Conservation (phyloP, 768 basidiomycete genomes). For the Favolaschia claudopus region DNA sequence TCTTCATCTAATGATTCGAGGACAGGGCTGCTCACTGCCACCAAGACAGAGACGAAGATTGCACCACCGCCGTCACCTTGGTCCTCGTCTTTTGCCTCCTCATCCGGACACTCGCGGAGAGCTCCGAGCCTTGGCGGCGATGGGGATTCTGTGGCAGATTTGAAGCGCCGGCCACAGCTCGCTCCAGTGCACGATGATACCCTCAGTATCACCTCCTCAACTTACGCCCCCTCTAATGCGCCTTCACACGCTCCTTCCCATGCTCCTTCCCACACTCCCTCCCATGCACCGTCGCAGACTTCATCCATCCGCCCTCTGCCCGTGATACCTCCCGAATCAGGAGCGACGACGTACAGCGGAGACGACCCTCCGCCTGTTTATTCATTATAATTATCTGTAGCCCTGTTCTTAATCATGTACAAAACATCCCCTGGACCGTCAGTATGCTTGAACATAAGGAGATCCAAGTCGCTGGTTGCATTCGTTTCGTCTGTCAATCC, state of each 20-base stretch:
- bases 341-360: too few relatives aligned
- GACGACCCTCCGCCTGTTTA: constrained; percentile 20
- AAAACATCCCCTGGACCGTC: constrained; percentile 2
- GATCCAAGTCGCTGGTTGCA: background rate
- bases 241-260: too few relatives aligned
- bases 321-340: too few relatives aligned
- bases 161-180: constrained; percentile 25
- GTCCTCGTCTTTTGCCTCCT: constrained; percentile 11
- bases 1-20: constrained; percentile 13
- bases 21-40: background rate
- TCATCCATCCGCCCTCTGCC: constrained; percentile 24
- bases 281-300: constrained; percentile 1
- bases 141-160: constrained; percentile 16
- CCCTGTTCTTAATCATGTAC: background rate
- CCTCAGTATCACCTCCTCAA: background rate
- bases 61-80: background rate
- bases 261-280: too few relatives aligned
- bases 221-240: too few relatives aligned
- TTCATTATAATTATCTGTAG: constrained; percentile 22
- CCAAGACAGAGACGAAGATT: background rate
- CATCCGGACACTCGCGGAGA: constrained; percentile 18
- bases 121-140: constrained; percentile 21
- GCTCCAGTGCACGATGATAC: constrained; percentile 14
- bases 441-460: too few relatives aligned
- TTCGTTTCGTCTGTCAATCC: background rate